These are phyloP conservation scores for Aspergillus pseudoglaucus DNA, from an alignment of 2,329 filamentous ascomycete species.

Conservation along the genomic window DNA sequence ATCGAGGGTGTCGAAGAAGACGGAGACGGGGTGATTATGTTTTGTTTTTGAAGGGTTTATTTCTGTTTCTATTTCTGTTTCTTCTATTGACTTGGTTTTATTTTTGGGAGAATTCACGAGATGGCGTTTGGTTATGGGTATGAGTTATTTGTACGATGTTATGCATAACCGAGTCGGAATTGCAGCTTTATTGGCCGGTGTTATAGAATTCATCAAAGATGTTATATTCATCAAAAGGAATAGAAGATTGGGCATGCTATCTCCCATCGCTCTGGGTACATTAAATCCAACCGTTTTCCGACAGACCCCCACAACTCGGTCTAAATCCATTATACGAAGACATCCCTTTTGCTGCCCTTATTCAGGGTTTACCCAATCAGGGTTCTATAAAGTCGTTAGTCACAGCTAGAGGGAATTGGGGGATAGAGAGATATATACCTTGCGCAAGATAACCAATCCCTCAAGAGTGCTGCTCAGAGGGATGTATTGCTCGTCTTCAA, in stretches of 20 bases:
- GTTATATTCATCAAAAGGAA: slow-evolving; percentile 9
- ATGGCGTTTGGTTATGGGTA: too few relatives aligned
- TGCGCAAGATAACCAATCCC: slow-evolving; percentile 90
- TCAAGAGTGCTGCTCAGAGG: slow-evolving; percentile 86
- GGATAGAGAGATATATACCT: slow-evolving; percentile 54
- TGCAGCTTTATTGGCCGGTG: too few relatives aligned
- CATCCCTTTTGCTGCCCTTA: slow-evolving; percentile 19
- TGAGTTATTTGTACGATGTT: too few relatives aligned
- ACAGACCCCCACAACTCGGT: slow-evolving; percentile 13
- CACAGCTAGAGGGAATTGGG: not conserved
- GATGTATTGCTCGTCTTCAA: slow-evolving; percentile 97
- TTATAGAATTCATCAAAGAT: not conserved
- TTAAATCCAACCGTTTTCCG: slow-evolving; percentile 24
- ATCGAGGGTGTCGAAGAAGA: too few relatives aligned
- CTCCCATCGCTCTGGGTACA: slow-evolving; percentile 31
- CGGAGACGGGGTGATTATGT: not conserved
- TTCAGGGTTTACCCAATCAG: slow-evolving; percentile 37
- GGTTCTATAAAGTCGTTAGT: slow-evolving; percentile 36
- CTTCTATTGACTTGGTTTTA: not conserved
- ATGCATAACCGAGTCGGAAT: too few relatives aligned
- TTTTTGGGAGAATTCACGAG: too few relatives aligned
- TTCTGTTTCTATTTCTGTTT: not conserved
- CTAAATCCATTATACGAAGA: slow-evolving; percentile 12
- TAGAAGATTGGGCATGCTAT: slow-evolving; percentile 20
- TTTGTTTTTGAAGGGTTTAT: not conserved